phyloP scores from a whole-genome alignment of 2,329 filamentous ascomycete genomes.

The Fusarium camptoceras region DNA sequence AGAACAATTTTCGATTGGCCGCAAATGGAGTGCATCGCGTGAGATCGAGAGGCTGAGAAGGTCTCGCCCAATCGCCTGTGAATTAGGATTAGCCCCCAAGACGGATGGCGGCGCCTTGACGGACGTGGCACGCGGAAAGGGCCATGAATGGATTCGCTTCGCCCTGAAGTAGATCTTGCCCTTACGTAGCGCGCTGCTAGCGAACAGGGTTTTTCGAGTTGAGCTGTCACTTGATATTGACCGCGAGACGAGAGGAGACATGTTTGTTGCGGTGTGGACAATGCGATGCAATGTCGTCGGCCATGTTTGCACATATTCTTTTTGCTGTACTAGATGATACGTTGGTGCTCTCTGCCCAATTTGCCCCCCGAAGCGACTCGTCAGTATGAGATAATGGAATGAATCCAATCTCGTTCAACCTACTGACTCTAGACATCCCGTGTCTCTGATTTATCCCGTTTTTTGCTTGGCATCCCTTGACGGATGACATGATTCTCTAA shows the following conservation, averaged over 20 bases:
- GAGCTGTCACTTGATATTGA: slow-evolving; percentile 8
- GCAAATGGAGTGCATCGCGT: not conserved
- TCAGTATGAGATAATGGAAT: slow-evolving; percentile 23
- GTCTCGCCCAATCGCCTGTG: slow-evolving; percentile 19
- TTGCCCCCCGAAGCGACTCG: not conserved
- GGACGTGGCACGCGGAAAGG: slow-evolving; percentile 17
- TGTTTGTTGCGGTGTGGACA: slow-evolving; percentile 18
- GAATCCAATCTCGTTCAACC: slow-evolving; percentile 9
- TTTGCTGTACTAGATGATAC: not conserved
- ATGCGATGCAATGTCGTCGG: slow-evolving; percentile 1
- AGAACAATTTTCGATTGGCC: slow-evolving; percentile 8
- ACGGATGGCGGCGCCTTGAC: slow-evolving; percentile 21
- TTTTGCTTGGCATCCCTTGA: not conserved
- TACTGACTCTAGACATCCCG: not conserved
- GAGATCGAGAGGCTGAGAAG: slow-evolving; percentile 13
- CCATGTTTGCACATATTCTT: not conserved
- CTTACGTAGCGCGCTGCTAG: slow-evolving; percentile 10
- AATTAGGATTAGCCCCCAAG: slow-evolving; percentile 10
- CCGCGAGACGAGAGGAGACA: not conserved
- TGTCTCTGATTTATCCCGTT: slow-evolving; percentile 8
- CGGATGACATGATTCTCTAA: not conserved
- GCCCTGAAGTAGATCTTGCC: not conserved
- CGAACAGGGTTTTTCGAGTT: not conserved
- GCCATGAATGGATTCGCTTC: slow-evolving; percentile 27
- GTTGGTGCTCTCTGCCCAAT: not conserved